These are phyloP conservation scores for Colletotrichum kahawae DNA, from an alignment of 2,329 filamentous ascomycete species.

Conservation along the genomic window DNA sequence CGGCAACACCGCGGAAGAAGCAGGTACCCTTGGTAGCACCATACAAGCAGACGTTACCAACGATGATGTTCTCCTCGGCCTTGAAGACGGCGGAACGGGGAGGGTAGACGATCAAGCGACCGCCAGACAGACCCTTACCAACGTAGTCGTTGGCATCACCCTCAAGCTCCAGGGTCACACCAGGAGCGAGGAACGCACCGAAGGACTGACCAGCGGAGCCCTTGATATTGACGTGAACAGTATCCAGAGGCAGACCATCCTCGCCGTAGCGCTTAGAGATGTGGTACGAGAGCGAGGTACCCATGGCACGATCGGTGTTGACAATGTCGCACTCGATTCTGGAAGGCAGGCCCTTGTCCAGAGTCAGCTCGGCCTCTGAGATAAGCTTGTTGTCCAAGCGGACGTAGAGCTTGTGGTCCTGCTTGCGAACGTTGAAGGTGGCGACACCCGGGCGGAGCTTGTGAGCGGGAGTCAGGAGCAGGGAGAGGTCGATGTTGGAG, in stretches of 20 bases:
- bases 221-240: slow-evolving; percentile 95
- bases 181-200: slow-evolving; percentile 90
- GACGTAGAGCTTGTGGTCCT: slow-evolving; percentile 92
- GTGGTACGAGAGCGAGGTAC: slow-evolving; percentile 93
- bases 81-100: slow-evolving; percentile 90
- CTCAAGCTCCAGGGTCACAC: slow-evolving; percentile 93
- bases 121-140: slow-evolving; percentile 92
- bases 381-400: slow-evolving; percentile 97
- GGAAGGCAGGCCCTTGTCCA: slow-evolving; percentile 92
- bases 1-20: slow-evolving; percentile 97
- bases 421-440: slow-evolving; percentile 97
- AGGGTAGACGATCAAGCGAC: slow-evolving; percentile 91
- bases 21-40: slow-evolving; percentile 89
- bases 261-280: slow-evolving; percentile 93
- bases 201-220: slow-evolving; percentile 97
- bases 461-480: slow-evolving; percentile 95
- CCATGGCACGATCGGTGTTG: slow-evolving; percentile 94
- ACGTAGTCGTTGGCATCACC: slow-evolving; percentile 97
- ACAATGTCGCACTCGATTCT: slow-evolving; percentile 95
- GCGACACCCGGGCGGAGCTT: slow-evolving; percentile 92
- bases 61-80: slow-evolving; percentile 92
- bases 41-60: slow-evolving; percentile 95
- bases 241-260: slow-evolving; percentile 86
- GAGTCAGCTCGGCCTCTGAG: slow-evolving; percentile 89
- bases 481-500: slow-evolving; percentile 88